Conservation (phyloP, 1,139 yeast species). For the Sugiyamaella sp. region DNA sequence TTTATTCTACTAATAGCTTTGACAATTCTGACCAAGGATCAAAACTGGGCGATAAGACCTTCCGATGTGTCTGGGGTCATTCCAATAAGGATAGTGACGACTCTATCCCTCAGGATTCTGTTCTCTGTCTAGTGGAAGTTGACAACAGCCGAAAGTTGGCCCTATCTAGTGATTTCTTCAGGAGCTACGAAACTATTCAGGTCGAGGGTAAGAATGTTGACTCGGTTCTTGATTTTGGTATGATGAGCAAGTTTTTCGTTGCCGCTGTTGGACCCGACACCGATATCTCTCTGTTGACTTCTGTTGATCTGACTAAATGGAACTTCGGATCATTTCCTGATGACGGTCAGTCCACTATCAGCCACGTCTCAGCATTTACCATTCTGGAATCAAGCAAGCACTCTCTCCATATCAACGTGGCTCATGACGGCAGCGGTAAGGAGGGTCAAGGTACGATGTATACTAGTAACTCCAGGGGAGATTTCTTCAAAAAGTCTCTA, state of each 20-base stretch:
- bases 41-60: slow-evolving; percentile 37
- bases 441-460: slow-evolving; percentile 48
- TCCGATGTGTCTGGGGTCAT: slow-evolving; percentile 51
- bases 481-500: slow-evolving; percentile 53
- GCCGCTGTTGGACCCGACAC: slow-evolving; percentile 44
- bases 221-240: slow-evolving; percentile 51
- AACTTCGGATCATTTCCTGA: slow-evolving; percentile 55
- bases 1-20: slow-evolving; percentile 59
- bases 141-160: slow-evolving; percentile 51
- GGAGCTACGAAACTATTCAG: slow-evolving; percentile 42
- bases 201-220: slow-evolving; percentile 37
- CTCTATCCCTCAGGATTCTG: slow-evolving; percentile 47
- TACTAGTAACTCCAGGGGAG: slow-evolving; percentile 66
- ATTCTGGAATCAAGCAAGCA: slow-evolving; percentile 60
- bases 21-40: slow-evolving; percentile 44
- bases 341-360: slow-evolving; percentile 42
- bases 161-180: slow-evolving; percentile 59
- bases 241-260: slow-evolving; percentile 56
- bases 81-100: slow-evolving; percentile 48
- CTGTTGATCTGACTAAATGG: slow-evolving; percentile 61
- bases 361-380: slow-evolving; percentile 48
- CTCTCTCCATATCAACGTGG: slow-evolving; percentile 58
- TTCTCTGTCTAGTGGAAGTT: slow-evolving; percentile 54
- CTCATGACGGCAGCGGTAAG: slow-evolving; percentile 29
- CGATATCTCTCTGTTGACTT: slow-evolving; percentile 52